Base-by-base conservation (phyloP, 441 rosid genomes). In the Erodium texanum region DNA sequence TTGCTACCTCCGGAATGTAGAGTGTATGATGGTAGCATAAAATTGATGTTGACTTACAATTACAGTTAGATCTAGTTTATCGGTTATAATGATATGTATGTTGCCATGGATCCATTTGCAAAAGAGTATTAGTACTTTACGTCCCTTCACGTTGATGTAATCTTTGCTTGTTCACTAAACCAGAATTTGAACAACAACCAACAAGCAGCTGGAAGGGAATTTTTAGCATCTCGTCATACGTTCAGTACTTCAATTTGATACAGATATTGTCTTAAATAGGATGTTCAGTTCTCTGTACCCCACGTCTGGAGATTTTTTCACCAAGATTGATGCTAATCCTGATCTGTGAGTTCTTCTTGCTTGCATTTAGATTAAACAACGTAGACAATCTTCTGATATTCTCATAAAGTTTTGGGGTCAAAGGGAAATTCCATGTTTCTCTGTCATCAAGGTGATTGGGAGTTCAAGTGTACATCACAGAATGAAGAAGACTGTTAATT, bases 321-420 rank as follows among this genome's bases (percentile, higher is more conserved):
- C 77, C 83, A 94, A 91, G 84, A 91, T 87, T 38, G 91, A 89
- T 75, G 92, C 97, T 19, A 91, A 94, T 69, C 99, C 99, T 66
- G 99, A 94, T 79, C 75, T 94, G 97, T 94, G 80, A 94, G 99
- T 86, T 74, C 59, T 23, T 41, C 10, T 19, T 62, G n/a, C 62
- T 24, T 70, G 71, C 45, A 54, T 5, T 20, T 64, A 48, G 66
- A 41, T 66, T 22, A 34, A 65, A 66, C 67, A 7, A 67, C 22
- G 32, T 38, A 41, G 48, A 41, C 12, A 12, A 12, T 41, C 48
- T 41, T 41, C 2, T 41, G 48, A 8, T 41, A 41, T 41, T 9
- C 12, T 41, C 10, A 12, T 41, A 12, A 41, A 41, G 12, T 41
- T 41, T 41, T 41, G 29, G 29, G 48, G 48, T 52, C 14, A n/a